Conservation (phyloP, 495 filamentous ascomycete species). For the Penicillium tannophilum region DNA sequence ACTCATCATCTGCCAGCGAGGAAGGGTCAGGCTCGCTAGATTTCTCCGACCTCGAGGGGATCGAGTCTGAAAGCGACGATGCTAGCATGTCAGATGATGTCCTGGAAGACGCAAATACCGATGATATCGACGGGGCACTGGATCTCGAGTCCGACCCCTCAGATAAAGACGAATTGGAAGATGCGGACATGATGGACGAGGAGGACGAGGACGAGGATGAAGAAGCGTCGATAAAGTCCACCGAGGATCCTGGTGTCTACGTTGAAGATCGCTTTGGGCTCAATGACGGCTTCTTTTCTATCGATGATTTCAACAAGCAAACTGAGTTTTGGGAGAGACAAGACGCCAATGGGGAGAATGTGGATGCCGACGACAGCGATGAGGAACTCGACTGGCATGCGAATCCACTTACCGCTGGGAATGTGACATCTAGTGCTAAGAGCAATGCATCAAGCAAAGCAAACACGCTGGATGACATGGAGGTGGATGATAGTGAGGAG, state of each 20-base stretch:
- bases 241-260: constrained; percentile 47
- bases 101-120: constrained; percentile 31
- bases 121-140: constrained; percentile 35
- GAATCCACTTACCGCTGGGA: constrained; percentile 56
- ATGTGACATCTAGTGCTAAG: constrained; percentile 18
- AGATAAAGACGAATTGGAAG: constrained; percentile 19
- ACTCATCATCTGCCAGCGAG: constrained; percentile 4
- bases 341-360: constrained; percentile 68
- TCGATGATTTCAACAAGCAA: constrained; percentile 95
- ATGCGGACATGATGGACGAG: constrained; percentile 20
- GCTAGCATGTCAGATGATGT: constrained; percentile 39
- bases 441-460: constrained; percentile 17
- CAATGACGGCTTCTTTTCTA: constrained; percentile 98
- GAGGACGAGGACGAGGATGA: constrained; percentile 31
- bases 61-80: constrained; percentile 38
- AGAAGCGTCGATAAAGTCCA: constrained; percentile 12
- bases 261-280: constrained; percentile 64
- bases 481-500: constrained; percentile 60
- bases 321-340: constrained; percentile 83
- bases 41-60: constrained; percentile 35
- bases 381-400: constrained; percentile 89
- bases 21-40: constrained; percentile 15
- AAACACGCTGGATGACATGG: constrained; percentile 31
- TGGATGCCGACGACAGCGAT: constrained; percentile 62
- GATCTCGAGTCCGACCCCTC: constrained; percentile 12